These are phyloP conservation scores for Fraxinus albicans DNA, from an alignment of 305 asterid species.

Conservation along the genomic window DNA sequence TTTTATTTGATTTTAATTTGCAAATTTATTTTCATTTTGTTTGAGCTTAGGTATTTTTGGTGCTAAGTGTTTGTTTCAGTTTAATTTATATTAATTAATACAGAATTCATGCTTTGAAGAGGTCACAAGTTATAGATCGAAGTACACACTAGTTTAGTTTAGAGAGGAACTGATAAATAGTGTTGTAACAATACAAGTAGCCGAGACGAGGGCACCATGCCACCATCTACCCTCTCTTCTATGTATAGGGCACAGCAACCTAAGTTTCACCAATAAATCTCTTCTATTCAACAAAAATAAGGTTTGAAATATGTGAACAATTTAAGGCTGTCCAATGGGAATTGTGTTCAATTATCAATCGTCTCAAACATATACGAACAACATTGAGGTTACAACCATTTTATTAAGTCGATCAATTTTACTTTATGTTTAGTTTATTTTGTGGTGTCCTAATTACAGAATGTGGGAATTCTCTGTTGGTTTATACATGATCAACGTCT, in stretches of 20 bases:
- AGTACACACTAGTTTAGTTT: neutral
- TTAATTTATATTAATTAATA: neutral
- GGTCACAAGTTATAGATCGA: conserved; percentile 2
- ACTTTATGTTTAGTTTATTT: neutral
- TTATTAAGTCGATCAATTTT: neutral
- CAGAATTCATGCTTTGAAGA: neutral
- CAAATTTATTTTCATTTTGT: neutral
- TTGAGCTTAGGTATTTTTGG: neutral
- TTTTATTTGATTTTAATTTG: neutral
- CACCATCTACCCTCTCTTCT: neutral
- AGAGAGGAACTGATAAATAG: neutral
- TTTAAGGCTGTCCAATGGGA: neutral
- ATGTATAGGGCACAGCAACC: neutral
- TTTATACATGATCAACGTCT: conserved; percentile 80
- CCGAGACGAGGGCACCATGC: neutral
- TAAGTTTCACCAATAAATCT: neutral
- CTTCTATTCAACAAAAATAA: neutral
- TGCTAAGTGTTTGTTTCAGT: neutral
- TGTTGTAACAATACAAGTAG: neutral
- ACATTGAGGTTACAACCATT: neutral
- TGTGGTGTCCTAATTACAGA: conserved; percentile 37
- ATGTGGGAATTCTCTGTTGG: conserved; percentile 99
- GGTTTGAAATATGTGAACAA: neutral
- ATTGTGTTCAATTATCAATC: neutral
- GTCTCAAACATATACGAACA: neutral